phyloP scores from a whole-genome alignment of 2,329 filamentous ascomycete genomes.

The Didymella keratinophila region DNA sequence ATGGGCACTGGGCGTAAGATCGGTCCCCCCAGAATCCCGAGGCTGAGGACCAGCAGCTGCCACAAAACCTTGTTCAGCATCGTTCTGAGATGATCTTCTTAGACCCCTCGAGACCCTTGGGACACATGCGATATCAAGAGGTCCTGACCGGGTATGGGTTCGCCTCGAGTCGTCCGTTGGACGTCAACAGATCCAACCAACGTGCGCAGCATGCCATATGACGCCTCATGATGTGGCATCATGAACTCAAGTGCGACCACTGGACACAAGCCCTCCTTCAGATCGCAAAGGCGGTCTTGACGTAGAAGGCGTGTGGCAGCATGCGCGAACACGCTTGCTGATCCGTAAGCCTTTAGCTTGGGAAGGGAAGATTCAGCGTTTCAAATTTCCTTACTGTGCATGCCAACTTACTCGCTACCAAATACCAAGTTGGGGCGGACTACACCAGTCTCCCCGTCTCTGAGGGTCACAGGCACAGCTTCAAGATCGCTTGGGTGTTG shows the following conservation, averaged over 20 bases:
- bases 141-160: not conserved
- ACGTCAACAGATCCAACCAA: constrained; percentile 8
- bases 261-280: constrained; percentile 2
- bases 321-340: constrained; percentile 33
- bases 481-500: not conserved
- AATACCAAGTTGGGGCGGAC: constrained; percentile 12
- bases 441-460: not conserved
- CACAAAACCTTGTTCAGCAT: constrained; percentile 31
- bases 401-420: constrained; percentile 21
- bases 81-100: constrained; percentile 5
- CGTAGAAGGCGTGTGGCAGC: constrained; percentile 13
- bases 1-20: constrained; percentile 43
- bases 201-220: constrained; percentile 10
- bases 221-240: constrained; percentile 13
- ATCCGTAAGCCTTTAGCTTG: constrained; percentile 44
- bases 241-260: constrained; percentile 1
- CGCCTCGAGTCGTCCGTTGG: constrained; percentile 1
- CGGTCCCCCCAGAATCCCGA: constrained; percentile 35
- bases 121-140: not conserved
- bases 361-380: constrained; percentile 34
- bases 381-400: constrained; percentile 31
- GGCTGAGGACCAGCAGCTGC: constrained; percentile 42
- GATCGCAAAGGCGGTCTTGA: constrained; percentile 9
- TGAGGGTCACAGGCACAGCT: not conserved
- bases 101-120: constrained; percentile 9